These are phyloP conservation scores for Cladosporium sp. DNA, from an alignment of 2,329 filamentous ascomycete genomes.

Conservation along the genomic window DNA sequence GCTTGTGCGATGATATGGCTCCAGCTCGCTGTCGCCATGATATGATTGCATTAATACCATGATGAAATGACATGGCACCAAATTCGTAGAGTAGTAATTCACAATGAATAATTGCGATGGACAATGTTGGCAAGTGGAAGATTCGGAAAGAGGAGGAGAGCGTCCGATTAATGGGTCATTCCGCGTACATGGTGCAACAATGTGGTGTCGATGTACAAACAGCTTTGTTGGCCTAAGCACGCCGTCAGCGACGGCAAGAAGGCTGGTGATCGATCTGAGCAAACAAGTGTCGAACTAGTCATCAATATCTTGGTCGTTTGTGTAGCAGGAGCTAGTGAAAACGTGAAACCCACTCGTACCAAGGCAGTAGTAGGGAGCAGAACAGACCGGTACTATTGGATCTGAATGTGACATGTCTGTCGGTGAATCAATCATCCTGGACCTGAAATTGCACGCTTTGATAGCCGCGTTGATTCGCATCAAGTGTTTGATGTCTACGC, in stretches of 20 bases:
- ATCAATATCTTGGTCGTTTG: slow-evolving; percentile 3
- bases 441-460: background rate
- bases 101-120: background rate
- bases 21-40: slow-evolving; percentile 23
- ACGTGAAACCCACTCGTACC: slow-evolving; percentile 2
- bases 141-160: background rate
- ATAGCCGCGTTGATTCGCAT: slow-evolving; percentile 1
- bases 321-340: background rate
- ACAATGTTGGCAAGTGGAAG: background rate
- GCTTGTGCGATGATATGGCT: slow-evolving; percentile 19
- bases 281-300: slow-evolving; percentile 4
- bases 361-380: background rate
- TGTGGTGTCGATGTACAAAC: slow-evolving; percentile 1
- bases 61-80: slow-evolving; percentile 14
- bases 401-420: background rate
- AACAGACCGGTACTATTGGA: slow-evolving; percentile 1
- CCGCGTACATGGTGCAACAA: background rate
- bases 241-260: background rate
- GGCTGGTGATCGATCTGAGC: background rate
- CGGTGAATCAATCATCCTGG: background rate
- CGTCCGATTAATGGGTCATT: background rate
- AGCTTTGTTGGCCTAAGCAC: background rate
- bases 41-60: slow-evolving; percentile 30
- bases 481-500: slow-evolving; percentile 1
- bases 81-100: slow-evolving; percentile 13